Evolutionary conservation across 805 yeast species (phyloP).

Genomic region (Pichia nakasei): DNA sequence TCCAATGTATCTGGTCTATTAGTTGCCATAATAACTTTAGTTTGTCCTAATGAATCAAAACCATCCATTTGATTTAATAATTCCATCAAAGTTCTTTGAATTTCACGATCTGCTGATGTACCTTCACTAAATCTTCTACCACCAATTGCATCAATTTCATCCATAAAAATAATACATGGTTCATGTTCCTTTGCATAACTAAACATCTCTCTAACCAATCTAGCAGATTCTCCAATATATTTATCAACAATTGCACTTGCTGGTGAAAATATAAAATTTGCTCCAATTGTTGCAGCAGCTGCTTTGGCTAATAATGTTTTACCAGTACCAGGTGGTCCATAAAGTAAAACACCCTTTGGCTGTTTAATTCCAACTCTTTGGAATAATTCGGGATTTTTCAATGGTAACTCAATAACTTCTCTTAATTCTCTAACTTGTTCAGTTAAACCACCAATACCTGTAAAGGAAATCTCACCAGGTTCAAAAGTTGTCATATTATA

Average conservation of each 20-base stretch:
- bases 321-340: constrained; percentile 99
- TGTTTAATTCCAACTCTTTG: constrained; percentile 95
- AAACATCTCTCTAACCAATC: constrained; percentile 95
- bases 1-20: constrained; percentile 97
- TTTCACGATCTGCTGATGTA: constrained; percentile 97
- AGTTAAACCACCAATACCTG: constrained; percentile 90
- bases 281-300: constrained; percentile 97
- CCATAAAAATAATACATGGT: constrained; percentile 97
- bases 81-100: constrained; percentile 97
- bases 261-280: constrained; percentile 95
- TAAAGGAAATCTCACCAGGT: constrained; percentile 94
- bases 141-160: constrained; percentile 97
- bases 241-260: constrained; percentile 97
- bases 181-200: constrained; percentile 96
- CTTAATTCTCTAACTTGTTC: constrained; percentile 95
- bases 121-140: constrained; percentile 97
- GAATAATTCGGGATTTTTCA: constrained; percentile 94
- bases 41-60: constrained; percentile 91
- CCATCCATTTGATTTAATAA: constrained; percentile 97
- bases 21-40: constrained; percentile 98
- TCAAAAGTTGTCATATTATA: constrained; percentile 97
- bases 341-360: constrained; percentile 94
- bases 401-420: constrained; percentile 94
- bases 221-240: constrained; percentile 95
- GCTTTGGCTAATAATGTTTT: constrained; percentile 94